Base-by-base conservation (phyloP, 1,284 basidiomycete species). In the Pascua guehoae region DNA sequence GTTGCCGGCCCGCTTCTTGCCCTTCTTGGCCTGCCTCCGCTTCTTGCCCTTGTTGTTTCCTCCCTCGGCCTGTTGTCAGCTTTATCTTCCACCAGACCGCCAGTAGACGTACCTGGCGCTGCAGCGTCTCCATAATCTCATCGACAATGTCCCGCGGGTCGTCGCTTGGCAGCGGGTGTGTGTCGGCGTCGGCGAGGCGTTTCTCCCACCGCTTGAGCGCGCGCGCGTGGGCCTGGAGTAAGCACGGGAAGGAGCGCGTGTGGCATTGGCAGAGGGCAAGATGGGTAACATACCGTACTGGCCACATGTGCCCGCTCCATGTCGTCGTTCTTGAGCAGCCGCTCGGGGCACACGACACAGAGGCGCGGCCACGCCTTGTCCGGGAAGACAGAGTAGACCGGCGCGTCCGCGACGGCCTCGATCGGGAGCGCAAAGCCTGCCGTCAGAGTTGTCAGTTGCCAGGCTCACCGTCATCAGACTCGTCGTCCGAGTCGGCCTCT, bases 301-400 rank as follows among this genome's bases (percentile, higher is more conserved):
- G 77, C 78, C 56, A 81, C 77, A 75, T 92, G 89, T 12, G 82
- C 75, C 56, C 81, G 76, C 14, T 82, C 79, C 84, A 88, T 86
- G 52, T 79, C 80, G 12, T 69, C 60, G 53, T 84, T 83, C 74
- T 89, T 90, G 52, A 92, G 79, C 16, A 82, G 66, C 69, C 88
- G 90, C 39, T 85, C 85, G 7, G 87, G 88, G 73, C 89, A 92
- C 10, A 88, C 70, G 5, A 88, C 80, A 68, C 89, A 91, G 81
- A 18, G 83, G 79, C 50, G 84, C 24, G 24, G 24, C 24, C 24
- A 32, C 24, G 24, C 24, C 24, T 56, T 36, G 11, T 49, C 79
- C 11, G 82, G 60, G 3, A 83, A 47, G 17, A 56, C 36, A 1
- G 53, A 41, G 40, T 52, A 82, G 37, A 85, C 72, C 0, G 89